Percentiles rank a stretch among this genome's conserved stretches.
phyloP scores from a whole-genome alignment of 2,329 filamentous ascomycete species.

The Zarea fungicola region DNA sequence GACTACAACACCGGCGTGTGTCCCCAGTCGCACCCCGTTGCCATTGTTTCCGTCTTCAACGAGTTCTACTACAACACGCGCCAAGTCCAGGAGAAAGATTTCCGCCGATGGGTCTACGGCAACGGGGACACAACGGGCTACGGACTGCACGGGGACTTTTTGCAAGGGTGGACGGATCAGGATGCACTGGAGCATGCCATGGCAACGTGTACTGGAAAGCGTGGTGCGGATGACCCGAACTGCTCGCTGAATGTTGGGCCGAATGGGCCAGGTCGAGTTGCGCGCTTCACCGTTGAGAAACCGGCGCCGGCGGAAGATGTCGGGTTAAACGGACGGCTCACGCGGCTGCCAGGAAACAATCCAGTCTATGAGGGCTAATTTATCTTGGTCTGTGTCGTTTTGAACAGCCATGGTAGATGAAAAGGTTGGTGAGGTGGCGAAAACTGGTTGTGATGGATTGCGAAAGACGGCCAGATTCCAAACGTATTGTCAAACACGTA shows the following conservation, averaged over 20 bases:
- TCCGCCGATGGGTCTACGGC: slow-evolving; percentile 23
- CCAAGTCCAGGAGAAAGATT: slow-evolving; percentile 19
- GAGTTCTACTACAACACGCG: slow-evolving; percentile 41
- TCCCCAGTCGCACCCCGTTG: slow-evolving; percentile 36
- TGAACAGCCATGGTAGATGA: too few species aligned
- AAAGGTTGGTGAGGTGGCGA: not conserved
- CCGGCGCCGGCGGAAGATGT: slow-evolving; percentile 21
- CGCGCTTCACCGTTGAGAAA: slow-evolving; percentile 16
- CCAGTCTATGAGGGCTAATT: slow-evolving; percentile 15
- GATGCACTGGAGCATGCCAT: slow-evolving; percentile 21
- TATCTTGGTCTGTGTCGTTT: too few species aligned
- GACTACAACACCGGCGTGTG: slow-evolving; percentile 30
- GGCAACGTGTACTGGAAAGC: slow-evolving; percentile 21
- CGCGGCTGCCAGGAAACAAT: slow-evolving; percentile 23
- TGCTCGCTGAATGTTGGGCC: slow-evolving; percentile 22
- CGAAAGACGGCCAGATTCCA: too few species aligned
- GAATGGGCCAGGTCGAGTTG: slow-evolving; percentile 19
- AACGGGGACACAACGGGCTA: slow-evolving; percentile 25
- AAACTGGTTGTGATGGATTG: too few species aligned
- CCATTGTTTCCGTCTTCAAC: slow-evolving; percentile 39
- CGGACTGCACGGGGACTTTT: slow-evolving; percentile 25
- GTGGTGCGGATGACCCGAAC: slow-evolving; percentile 17
- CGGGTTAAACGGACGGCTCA: slow-evolving; percentile 19
- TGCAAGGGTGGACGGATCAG: slow-evolving; percentile 27
- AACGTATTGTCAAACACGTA: too few species aligned